Evolutionary conservation across 495 filamentous ascomycete species (phyloP).

Genomic region (Tuber melanosporum): DNA sequence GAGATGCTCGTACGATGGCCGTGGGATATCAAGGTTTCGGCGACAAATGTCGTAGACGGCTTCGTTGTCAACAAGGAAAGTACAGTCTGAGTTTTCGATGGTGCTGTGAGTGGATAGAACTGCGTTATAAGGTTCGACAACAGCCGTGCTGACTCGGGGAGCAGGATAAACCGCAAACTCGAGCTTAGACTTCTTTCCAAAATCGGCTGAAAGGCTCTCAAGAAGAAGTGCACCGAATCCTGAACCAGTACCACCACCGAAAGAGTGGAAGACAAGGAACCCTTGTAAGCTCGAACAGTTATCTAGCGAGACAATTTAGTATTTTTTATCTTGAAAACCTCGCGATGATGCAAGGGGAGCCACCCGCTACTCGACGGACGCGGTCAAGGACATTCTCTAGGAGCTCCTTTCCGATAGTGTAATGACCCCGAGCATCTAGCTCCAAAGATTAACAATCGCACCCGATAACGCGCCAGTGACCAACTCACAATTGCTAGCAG

Average conservation of each 20-base stretch:
- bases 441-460: constrained; percentile 11
- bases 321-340: constrained; percentile 1
- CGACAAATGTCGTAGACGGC: constrained; percentile 99
- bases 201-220: constrained; percentile 96
- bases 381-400: constrained; percentile 95
- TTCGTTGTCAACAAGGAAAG: constrained; percentile 99
- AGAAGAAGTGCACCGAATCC: constrained; percentile 96
- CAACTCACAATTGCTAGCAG: constrained; percentile 69
- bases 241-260: constrained; percentile 96
- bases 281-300: constrained; percentile 96
- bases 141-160: constrained; percentile 90
- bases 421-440: constrained; percentile 76
- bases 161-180: constrained; percentile 99
- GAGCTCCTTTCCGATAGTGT: constrained; percentile 97
- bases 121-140: constrained; percentile 99
- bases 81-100: constrained; percentile 98
- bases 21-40: constrained; percentile 91
- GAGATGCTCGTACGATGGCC: constrained; percentile 94
- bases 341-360: constrained; percentile 8
- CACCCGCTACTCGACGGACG: constrained; percentile 74
- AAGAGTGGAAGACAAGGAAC: constrained; percentile 99
- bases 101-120: constrained; percentile 98
- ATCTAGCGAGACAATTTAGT: constrained; percentile 47
- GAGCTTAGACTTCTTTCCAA: constrained; percentile 99
- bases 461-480: not conserved